phyloP scores from a whole-genome alignment of 805 yeast genomes.

The Candida sonorensis region DNA sequence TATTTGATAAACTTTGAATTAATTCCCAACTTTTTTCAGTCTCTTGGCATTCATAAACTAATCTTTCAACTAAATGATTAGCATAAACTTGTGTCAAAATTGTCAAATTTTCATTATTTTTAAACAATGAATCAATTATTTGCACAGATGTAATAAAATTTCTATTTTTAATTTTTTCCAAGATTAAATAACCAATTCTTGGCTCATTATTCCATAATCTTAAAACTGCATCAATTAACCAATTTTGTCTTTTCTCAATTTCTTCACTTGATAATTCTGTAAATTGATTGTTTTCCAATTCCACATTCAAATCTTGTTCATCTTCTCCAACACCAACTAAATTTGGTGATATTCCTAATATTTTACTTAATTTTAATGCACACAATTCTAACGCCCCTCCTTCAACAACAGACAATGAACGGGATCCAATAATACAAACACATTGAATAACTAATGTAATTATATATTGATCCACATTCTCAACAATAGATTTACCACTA shows the following conservation, averaged over 20 bases:
- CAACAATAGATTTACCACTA: constrained; percentile 9
- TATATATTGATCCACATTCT: constrained; percentile 33
- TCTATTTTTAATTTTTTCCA: constrained; percentile 43
- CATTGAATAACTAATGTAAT: constrained; percentile 62
- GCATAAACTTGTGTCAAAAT: constrained; percentile 40
- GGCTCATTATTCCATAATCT: constrained; percentile 62
- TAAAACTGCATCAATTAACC: constrained; percentile 50
- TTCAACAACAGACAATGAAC: constrained; percentile 76
- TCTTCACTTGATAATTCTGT: constrained; percentile 20
- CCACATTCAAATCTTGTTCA: constrained; percentile 3
- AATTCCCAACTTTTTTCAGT: constrained; percentile 13
- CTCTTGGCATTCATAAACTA: constrained; percentile 14
- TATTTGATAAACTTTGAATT: constrained; percentile 8
- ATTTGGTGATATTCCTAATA: constrained; percentile 18
- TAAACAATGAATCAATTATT: constrained; percentile 38
- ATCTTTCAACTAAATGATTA: constrained; percentile 30
- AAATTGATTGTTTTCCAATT: constrained; percentile 15
- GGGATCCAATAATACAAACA: constrained; percentile 75
- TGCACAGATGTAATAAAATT: constrained; percentile 35
- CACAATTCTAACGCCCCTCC: constrained; percentile 35
- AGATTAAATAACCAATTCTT: constrained; percentile 54
- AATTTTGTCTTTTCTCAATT: constrained; percentile 27
- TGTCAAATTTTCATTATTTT: constrained; percentile 23
- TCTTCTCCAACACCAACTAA: constrained; percentile 9
- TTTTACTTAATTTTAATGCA: constrained; percentile 20